Evolutionary conservation across 805 yeast genomes (phyloP), one percentile per base, ranked within the genome.

Genomic region (Clavispora phyllophila): DNA sequence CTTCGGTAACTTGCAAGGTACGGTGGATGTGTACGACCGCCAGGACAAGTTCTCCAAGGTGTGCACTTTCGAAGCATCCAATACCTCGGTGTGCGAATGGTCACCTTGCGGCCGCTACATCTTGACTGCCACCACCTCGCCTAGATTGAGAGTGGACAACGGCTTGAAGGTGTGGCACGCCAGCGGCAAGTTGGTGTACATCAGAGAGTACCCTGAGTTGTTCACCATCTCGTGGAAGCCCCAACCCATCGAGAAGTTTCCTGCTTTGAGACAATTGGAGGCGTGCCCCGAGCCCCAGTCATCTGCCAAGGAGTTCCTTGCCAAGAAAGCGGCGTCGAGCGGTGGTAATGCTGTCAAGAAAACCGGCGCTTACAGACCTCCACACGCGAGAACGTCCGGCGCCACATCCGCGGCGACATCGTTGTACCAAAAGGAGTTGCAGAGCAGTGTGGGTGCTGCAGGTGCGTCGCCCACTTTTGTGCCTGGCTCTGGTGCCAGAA

Each of bases 61-160:
- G 41, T 73, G 89, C 17, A 75, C 87, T 15, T 84, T 93, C 57
- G 87, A 87, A 58, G 99, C 98, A 12, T 70, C 96, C 36, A 95
- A 93, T 69, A 89, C 98, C 13, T 84, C 95, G n/a, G 95, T 84
- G 36, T 91, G 96, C 63, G 87, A 87, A 62, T 93, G 99, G 99
- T 82, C 95, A 2, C 99, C 99, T 9, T 95, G 93, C 66, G 98
- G 99, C 29, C 81, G 93, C 57, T 89, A 76, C 59, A 81, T 93
- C 44, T 69, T 93, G 63, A 91, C 98, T 13, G 98, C 99, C 15
- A 95, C 98, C 5, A 93, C 98, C 0, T 81, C 96, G 17, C 99
- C 99, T 50, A 78, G 99, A 56, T 77, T 93, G 55, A 81, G 99
- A 58, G 99, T 93, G 33, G 99, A 95, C 66, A 93, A 93, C 62